Conservation (phyloP, 1,284 basidiomycete genomes). For the Entoloma clypeatum region DNA sequence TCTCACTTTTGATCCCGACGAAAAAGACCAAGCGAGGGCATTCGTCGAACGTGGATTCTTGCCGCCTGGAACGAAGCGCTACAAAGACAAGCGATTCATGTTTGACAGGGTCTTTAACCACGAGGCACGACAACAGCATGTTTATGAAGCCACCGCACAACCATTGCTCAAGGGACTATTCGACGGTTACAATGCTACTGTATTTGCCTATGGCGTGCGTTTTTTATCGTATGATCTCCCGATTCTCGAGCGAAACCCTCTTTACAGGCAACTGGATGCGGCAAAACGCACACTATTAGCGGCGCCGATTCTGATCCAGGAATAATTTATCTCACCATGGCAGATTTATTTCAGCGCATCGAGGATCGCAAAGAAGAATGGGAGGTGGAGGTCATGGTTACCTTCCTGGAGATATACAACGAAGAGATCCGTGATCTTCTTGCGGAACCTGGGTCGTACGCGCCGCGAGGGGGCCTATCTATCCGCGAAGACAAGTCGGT, state of each 20-base stretch:
- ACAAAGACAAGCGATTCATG: slow-evolving; percentile 93
- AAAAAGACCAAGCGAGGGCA: slow-evolving; percentile 70
- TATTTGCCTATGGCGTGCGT: slow-evolving; percentile 95
- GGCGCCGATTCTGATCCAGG: slow-evolving; percentile 85
- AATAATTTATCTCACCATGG: slow-evolving; percentile 95
- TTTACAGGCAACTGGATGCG: slow-evolving; percentile 89
- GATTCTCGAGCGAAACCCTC: slow-evolving; percentile 17
- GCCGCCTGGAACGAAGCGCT: slow-evolving; percentile 81
- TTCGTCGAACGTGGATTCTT: slow-evolving; percentile 79
- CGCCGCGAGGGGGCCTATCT: slow-evolving; percentile 78
- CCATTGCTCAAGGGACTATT: slow-evolving; percentile 80
- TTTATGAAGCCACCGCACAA: slow-evolving; percentile 82
- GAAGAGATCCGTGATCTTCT: slow-evolving; percentile 97
- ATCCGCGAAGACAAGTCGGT: slow-evolving; percentile 92
- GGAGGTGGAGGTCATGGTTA: slow-evolving; percentile 83
- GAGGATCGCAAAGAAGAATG: slow-evolving; percentile 79
- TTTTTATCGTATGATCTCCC: slow-evolving; percentile 1
- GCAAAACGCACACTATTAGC: slow-evolving; percentile 97
- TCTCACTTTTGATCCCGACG: slow-evolving; percentile 93
- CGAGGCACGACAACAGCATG: slow-evolving; percentile 76
- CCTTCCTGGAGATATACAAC: slow-evolving; percentile 97
- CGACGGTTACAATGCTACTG: slow-evolving; percentile 94
- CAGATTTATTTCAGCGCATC: slow-evolving; percentile 88
- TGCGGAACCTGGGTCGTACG: slow-evolving; percentile 61
- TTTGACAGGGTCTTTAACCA: slow-evolving; percentile 90